Evolutionary conservation across 345 rosid species (phyloP).

Genomic region (Mallotus nudiflorus): DNA sequence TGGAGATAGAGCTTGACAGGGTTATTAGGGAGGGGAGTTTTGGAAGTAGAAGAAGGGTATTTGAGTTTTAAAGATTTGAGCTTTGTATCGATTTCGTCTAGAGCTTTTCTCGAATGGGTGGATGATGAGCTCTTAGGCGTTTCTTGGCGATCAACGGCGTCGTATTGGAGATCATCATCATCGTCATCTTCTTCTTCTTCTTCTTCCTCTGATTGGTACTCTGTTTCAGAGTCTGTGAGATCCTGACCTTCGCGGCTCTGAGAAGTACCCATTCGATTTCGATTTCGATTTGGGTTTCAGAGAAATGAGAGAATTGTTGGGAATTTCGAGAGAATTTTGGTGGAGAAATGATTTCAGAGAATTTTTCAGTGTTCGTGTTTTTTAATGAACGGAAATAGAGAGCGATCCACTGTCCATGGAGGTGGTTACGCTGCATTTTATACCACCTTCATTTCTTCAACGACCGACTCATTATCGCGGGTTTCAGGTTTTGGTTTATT

Average conservation of each 20-base stretch:
- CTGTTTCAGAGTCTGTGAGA: slow-evolving; percentile 25
- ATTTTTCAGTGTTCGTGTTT: neutral
- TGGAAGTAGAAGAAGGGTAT: slow-evolving; percentile 9
- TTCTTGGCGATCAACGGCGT: slow-evolving; percentile 24
- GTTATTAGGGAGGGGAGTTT: slow-evolving; percentile 9
- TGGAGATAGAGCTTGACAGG: slow-evolving; percentile 84
- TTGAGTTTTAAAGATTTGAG: slow-evolving; percentile 53
- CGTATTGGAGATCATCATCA: slow-evolving; percentile 7
- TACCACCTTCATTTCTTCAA: neutral
- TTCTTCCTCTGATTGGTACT: slow-evolving; percentile 20
- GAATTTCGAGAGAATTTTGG: neutral
- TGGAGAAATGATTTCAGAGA: too few relatives aligned
- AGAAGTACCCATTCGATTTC: slow-evolving; percentile 22
- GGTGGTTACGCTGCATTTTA: slow-evolving; percentile 1
- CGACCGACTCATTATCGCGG: too few relatives aligned
- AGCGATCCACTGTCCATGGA: neutral
- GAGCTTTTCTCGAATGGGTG: neutral
- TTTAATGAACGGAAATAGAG: neutral
- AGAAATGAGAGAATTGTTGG: neutral
- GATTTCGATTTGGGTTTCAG: too few relatives aligned
- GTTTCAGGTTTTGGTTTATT: slow-evolving; percentile 3
- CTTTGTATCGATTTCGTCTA: slow-evolving; percentile 49
- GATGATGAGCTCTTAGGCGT: slow-evolving; percentile 16
- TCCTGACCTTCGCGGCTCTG: slow-evolving; percentile 31
- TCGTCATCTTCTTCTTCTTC: slow-evolving; percentile 14